These are phyloP conservation scores for Heterobasidion annosum DNA, from an alignment of 1,284 basidiomycete species.

Conservation along the genomic window DNA sequence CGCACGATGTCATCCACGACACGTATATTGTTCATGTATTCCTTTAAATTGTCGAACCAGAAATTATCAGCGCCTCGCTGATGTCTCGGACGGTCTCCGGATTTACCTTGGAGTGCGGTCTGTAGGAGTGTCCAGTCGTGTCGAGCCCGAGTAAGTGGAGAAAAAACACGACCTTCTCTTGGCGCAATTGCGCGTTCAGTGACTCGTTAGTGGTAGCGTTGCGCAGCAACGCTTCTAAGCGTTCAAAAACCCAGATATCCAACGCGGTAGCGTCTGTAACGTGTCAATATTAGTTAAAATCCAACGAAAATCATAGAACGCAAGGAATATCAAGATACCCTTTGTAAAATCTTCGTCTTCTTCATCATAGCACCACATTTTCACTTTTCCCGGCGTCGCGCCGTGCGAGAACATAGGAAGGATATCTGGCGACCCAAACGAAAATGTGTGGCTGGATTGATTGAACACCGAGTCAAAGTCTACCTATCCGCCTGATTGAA, in stretches of 20 bases:
- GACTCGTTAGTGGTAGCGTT: conserved; percentile 48
- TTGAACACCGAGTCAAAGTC: conserved; percentile 90
- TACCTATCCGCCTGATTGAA: conserved; percentile 31
- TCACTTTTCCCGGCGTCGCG: conserved; percentile 62
- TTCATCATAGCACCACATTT: conserved; percentile 73
- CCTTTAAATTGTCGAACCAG: conserved; percentile 26
- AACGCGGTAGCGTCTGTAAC: conserved; percentile 65
- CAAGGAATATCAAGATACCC: conserved; percentile 29
- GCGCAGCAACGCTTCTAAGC: conserved; percentile 47
- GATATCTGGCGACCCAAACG: conserved; percentile 87
- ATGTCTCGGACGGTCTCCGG: neutral
- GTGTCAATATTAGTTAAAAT: neutral
- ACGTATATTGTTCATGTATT: conserved; percentile 83
- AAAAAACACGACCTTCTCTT: conserved; percentile 69
- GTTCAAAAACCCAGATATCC: conserved; percentile 76
- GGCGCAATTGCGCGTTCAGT: conserved; percentile 42
- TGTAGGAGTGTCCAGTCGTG: conserved; percentile 82
- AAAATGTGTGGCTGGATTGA: conserved; percentile 70
- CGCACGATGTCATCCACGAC: conserved; percentile 76
- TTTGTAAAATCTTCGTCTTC: conserved; percentile 81
- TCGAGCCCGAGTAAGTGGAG: conserved; percentile 82
- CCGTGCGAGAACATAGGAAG: conserved; percentile 83
- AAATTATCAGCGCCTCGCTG: neutral
- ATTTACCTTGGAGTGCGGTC: conserved; percentile 71
- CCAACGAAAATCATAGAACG: neutral